Base-by-base conservation (phyloP, 2,329 filamentous ascomycete species). In the Myotisia sp. region DNA sequence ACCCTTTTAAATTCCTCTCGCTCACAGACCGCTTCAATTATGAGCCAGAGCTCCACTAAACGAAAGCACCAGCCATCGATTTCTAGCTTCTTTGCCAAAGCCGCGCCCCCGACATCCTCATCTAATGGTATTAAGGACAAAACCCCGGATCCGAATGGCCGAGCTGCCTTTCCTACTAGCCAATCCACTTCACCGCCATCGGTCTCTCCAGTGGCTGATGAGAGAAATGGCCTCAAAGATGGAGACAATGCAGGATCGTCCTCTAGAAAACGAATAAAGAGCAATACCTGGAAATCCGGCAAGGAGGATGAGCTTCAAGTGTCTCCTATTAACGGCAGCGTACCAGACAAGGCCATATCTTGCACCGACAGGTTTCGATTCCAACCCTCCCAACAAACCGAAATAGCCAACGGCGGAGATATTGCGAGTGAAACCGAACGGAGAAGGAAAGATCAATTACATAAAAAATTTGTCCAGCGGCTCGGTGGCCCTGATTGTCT, bases 381-480 rank as follows among this genome's bases (percentile, higher is more conserved):
- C 47, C 67, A 64, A 16, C 74, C 55, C 44, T 70, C 63, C 3
- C 18, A 9, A 6, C 3, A 22, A 4, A 22, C 19, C 13, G 5
- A 21, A 32, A 32, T 13, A 32, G 6, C 21, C 23, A 32, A n/a
- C 67, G 5, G 70, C 70, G 34, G 59, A n/a, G n/a, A n/a, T n/a
- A n/a, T n/a, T n/a, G n/a, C n/a, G n/a, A n/a, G n/a, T n/a, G n/a
- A n/a, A n/a, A n/a, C 60, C 3, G 63, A 63, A 2, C 68, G 60
- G 44, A 70, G 63, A 42, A 64, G 66, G 38, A 85, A 79, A 49
- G 72, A 79, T 38, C 74, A 74, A 31, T 61, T 94, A 16, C 90
- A 94, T 52, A 67, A 71, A 41, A 79, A 76, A 47, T 98, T 95
- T 49, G 79, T 95, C 20, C 82, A 81, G 64, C 93, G 87, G 54